Evolutionary conservation across 805 yeast species (phyloP).

Genomic region (Wickerhamomyces alni): DNA sequence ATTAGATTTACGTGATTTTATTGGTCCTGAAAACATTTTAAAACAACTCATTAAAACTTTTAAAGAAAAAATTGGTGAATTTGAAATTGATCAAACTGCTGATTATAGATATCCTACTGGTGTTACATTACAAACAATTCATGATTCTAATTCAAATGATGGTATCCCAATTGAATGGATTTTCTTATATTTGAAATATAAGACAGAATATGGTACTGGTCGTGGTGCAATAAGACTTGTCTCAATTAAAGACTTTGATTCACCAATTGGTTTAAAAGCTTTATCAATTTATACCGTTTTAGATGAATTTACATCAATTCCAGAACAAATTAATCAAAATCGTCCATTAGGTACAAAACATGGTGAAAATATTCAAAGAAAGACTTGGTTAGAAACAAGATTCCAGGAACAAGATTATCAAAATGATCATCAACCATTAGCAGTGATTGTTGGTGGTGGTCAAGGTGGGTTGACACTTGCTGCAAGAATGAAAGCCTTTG

Average conservation of each 20-base stretch:
- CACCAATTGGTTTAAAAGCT: slow-evolving; percentile 28
- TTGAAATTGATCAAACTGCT: slow-evolving; percentile 26
- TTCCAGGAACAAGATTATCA: slow-evolving; percentile 23
- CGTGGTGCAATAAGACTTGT: slow-evolving; percentile 27
- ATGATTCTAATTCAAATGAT: slow-evolving; percentile 20
- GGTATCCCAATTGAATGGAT: slow-evolving; percentile 32
- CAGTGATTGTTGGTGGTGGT: slow-evolving; percentile 41
- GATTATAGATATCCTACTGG: slow-evolving; percentile 28
- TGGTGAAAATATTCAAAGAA: slow-evolving; percentile 32
- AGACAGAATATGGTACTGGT: slow-evolving; percentile 28
- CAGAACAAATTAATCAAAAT: slow-evolving; percentile 26
- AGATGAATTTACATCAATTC: slow-evolving; percentile 27
- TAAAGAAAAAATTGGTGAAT: slow-evolving; percentile 17
- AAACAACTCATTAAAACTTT: slow-evolving; percentile 9
- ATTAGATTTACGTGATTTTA: slow-evolving; percentile 28
- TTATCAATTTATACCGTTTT: slow-evolving; percentile 28
- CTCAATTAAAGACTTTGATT: slow-evolving; percentile 23
- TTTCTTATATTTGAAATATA: slow-evolving; percentile 25
- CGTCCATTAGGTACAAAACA: slow-evolving; percentile 34
- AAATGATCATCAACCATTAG: slow-evolving; percentile 33
- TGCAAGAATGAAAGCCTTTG: slow-evolving; percentile 36
- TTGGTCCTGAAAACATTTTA: slow-evolving; percentile 26
- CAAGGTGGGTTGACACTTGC: slow-evolving; percentile 39
- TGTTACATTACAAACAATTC: slow-evolving; percentile 22
- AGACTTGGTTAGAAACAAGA: slow-evolving; percentile 33